Percentiles rank a stretch among this genome's conserved stretches.
These are phyloP conservation scores for Fraxinus sp. DNA, from an alignment of 305 asterid genomes.

Conservation along the genomic window DNA sequence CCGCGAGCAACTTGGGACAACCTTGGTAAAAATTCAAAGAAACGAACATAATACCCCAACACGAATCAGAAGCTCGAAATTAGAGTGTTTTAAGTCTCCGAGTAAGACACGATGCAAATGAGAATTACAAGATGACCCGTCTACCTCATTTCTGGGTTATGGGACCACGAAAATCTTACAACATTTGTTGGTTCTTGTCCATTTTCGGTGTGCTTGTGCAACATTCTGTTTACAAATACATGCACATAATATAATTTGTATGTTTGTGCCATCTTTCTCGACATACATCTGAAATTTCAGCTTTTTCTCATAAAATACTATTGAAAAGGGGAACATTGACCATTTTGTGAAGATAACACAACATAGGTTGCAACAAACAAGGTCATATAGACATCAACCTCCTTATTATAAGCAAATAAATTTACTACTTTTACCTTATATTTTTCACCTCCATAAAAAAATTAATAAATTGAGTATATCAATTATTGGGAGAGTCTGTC, in stretches of 20 bases:
- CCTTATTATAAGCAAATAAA: neutral
- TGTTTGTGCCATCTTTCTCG: constrained; percentile 27
- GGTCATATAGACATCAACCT: constrained; percentile 22
- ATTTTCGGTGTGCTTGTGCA: neutral
- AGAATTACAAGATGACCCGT: neutral
- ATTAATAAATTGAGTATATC: neutral
- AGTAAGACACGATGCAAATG: neutral
- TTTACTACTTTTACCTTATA: neutral
- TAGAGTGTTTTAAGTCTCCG: neutral
- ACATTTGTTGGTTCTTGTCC: constrained; percentile 2
- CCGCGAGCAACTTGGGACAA: neutral
- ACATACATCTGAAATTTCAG: constrained; percentile 36
- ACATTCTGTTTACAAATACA: neutral
- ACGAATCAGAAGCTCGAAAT: neutral
- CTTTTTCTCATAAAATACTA: constrained; percentile 29
- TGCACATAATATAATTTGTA: constrained; percentile 14
- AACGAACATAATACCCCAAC: neutral
- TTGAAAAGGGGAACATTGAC: constrained; percentile 18
- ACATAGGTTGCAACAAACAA: constrained; percentile 27
- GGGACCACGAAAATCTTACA: constrained; percentile 6
- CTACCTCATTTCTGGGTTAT: neutral
- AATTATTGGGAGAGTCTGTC: neutral
- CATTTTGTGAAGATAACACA: constrained; percentile 8
- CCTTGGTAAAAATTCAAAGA: neutral
- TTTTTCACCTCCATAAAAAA: neutral